A percentile compares a stretch with the other conserved stretches of the same genome.
phyloP scores from a whole-genome alignment of 768 basidiomycete species.

The Candolleomyces eurysporus region DNA sequence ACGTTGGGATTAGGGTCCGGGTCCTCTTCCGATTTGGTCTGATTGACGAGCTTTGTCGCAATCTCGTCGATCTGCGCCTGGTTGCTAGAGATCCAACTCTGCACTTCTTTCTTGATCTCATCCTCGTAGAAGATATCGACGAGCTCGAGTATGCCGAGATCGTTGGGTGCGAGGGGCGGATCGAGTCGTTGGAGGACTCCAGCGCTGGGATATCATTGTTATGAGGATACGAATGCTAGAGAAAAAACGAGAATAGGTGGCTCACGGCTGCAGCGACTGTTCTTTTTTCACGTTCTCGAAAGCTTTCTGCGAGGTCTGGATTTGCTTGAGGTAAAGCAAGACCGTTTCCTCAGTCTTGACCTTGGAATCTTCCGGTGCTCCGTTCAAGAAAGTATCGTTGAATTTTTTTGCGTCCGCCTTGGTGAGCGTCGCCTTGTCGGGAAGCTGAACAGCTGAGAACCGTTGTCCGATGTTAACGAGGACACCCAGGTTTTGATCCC shows the following conservation, averaged over 20 bases:
- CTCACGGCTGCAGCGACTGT: neutral
- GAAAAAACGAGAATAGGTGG: neutral
- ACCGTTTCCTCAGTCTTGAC: neutral
- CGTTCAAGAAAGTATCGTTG: neutral
- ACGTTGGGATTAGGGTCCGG: neutral
- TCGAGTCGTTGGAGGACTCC: neutral
- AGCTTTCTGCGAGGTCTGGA: neutral
- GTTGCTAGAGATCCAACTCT: neutral
- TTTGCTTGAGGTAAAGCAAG: neutral
- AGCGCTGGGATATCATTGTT: neutral
- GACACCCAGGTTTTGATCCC: neutral
- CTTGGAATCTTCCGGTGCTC: neutral
- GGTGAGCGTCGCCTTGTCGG: neutral
- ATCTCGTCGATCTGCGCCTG: neutral
- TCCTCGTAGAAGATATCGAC: neutral
- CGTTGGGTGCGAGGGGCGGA: neutral
- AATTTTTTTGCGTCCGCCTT: neutral
- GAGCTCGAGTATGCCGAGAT: neutral
- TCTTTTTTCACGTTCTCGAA: neutral
- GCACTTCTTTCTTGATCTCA: neutral
- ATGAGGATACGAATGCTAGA: too few relatives aligned
- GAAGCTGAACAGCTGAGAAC: neutral
- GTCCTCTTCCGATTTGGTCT: neutral
- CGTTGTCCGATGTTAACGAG: neutral
- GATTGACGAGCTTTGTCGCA: neutral